Evolutionary conservation across 495 filamentous ascomycete species (phyloP), one percentile per base, ranked within the genome.

Genomic region (Aspergillus indologenus): DNA sequence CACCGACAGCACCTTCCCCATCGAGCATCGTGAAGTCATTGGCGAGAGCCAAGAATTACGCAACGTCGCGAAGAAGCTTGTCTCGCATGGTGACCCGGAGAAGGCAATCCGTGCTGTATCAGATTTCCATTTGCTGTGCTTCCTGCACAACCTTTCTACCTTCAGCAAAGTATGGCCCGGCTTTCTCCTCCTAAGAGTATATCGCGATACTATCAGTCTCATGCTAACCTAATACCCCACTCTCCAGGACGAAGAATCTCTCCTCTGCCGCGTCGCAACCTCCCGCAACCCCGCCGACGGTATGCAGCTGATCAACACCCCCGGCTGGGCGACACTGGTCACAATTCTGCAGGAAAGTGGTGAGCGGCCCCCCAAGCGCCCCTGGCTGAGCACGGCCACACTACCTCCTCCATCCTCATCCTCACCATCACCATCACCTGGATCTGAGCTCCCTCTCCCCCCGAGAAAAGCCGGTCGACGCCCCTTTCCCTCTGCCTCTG

Each of bases 271-370:
- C 62, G 87, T 93, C 34, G 92, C 92, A 8, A 87, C 84, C 40
- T 83, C 80, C 21, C 87, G 90, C 63, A 90, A 93, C 69, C 80
- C 89, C 44, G 80, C 85, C 19, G 87, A 95, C 48, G 87, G 87
- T 47, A 83, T 90, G 67, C 85, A 93, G 67, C 82, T 98, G 53
- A 80, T 92, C 68, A 86, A 89, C 60, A 92, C 87, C 56, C 80
- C 85, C 55, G 92, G 93, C 64, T 98, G 94, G 92, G 88, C 91
- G 62, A 98, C 92, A 45, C 82, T 98, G 71, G 81, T 92, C 72
- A 86, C 89, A 69, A 96, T 98, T 73, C 80, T 98, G 75, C 85
- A 90, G 84, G 87, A 91, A 82, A 93, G 89, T 83, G 90, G 92
- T 96, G 92, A 96, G 92, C 89, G 87, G 81, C 81, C 86, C 87